phyloP scores from a whole-genome alignment of 2,329 filamentous ascomycete genomes.

The Ceratocystis variospora region DNA sequence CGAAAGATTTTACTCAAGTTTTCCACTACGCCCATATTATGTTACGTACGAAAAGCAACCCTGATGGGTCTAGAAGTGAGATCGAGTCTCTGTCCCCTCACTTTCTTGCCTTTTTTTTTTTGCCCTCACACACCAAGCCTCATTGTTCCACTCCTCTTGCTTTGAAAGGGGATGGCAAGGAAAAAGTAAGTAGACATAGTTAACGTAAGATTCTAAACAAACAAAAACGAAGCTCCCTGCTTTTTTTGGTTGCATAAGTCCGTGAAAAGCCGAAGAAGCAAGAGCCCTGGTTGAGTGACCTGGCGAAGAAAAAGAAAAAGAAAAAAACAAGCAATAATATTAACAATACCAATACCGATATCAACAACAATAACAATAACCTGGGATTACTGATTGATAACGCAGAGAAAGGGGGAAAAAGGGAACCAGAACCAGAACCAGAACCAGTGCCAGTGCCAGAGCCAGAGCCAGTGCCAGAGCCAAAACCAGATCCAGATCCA shows the following conservation, averaged over 20 bases:
- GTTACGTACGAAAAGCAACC: constrained; percentile 4
- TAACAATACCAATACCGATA: too few species aligned
- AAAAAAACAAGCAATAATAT: background rate
- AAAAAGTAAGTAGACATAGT: background rate
- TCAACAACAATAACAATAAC: background rate
- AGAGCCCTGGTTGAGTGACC: background rate
- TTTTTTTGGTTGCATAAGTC: background rate
- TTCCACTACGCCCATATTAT: background rate
- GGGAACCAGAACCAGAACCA: background rate
- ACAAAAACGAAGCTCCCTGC: background rate
- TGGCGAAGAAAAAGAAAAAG: background rate
- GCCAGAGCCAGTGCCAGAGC: background rate
- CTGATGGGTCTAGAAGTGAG: background rate
- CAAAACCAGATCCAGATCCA: background rate
- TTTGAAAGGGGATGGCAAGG: background rate
- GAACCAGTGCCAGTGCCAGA: background rate
- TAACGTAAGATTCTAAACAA: background rate
- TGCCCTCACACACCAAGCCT: background rate
- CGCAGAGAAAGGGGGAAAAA: background rate
- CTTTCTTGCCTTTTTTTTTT: background rate
- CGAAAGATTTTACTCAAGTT: background rate
- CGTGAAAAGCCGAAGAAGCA: background rate
- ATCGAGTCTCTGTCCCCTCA: background rate
- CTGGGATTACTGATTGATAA: background rate
- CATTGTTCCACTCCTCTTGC: background rate